phyloP scores from a whole-genome alignment of 371 early-diverging fungal genomes.

The Mucor circinelloides region DNA sequence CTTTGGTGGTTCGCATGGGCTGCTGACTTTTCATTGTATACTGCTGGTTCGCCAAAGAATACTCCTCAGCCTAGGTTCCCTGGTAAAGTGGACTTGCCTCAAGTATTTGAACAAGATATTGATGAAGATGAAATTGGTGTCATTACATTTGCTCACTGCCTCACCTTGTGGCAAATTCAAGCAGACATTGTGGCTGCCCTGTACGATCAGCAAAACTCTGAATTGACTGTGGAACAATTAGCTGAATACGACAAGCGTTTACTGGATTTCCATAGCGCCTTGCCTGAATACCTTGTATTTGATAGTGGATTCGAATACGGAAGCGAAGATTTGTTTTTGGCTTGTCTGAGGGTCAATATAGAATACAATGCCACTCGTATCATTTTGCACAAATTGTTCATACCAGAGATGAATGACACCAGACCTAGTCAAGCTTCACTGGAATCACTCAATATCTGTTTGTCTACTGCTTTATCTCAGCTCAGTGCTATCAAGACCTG shows the following conservation, averaged over 20 bases:
- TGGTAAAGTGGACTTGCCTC: constrained; percentile 35
- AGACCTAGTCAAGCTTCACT: constrained; percentile 27
- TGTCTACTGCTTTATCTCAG: constrained; percentile 29
- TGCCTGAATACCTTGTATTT: constrained; percentile 32
- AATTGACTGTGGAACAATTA: constrained; percentile 27
- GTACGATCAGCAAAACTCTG: constrained; percentile 26
- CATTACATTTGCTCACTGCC: constrained; percentile 23
- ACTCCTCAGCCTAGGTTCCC: constrained; percentile 26
- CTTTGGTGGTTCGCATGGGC: constrained; percentile 48
- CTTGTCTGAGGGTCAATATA: constrained; percentile 36
- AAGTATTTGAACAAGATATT: constrained; percentile 39
- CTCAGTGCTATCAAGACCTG: constrained; percentile 34
- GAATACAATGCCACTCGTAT: constrained; percentile 46
- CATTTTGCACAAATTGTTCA: constrained; percentile 41
- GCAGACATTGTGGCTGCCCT: constrained; percentile 26
- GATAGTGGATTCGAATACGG: constrained; percentile 43
- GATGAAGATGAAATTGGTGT: constrained; percentile 35
- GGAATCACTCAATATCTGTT: constrained; percentile 35
- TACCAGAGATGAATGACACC: constrained; percentile 32
- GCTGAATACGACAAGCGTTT: constrained; percentile 25
- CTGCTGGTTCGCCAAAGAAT: constrained; percentile 33
- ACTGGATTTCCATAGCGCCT: constrained; percentile 13
- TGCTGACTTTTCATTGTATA: constrained; percentile 32
- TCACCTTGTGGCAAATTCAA: constrained; percentile 33
- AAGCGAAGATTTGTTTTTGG: constrained; percentile 31